Conservation (phyloP, 257 asterid species). For the Orobanche coerulescens region DNA sequence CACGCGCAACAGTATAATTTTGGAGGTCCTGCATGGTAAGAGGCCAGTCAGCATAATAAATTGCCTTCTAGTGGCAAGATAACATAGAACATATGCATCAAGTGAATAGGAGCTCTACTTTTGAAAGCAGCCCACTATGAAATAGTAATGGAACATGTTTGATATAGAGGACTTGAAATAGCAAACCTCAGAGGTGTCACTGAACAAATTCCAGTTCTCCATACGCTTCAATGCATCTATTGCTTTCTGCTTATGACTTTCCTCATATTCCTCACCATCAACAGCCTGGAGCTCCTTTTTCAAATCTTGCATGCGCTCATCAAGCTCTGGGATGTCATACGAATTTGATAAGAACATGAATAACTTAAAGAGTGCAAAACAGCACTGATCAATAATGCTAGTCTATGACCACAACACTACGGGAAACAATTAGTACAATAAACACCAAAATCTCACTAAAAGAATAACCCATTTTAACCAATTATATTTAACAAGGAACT, state of each 20-base stretch:
- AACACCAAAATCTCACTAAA: slow-evolving; percentile 9
- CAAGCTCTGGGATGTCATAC: slow-evolving; percentile 68
- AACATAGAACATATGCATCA: background rate
- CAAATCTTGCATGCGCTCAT: slow-evolving; percentile 95
- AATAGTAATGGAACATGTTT: slow-evolving; percentile 10
- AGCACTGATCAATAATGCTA: background rate
- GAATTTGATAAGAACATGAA: slow-evolving; percentile 15
- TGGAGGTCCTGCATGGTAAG: slow-evolving; percentile 57
- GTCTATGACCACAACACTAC: slow-evolving; percentile 2
- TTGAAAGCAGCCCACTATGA: background rate
- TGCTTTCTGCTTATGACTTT: slow-evolving; percentile 66
- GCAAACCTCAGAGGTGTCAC: slow-evolving; percentile 69
- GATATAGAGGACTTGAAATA: slow-evolving; percentile 12
- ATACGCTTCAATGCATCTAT: slow-evolving; percentile 88
- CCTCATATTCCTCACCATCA: slow-evolving; percentile 81
- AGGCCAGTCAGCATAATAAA: slow-evolving; percentile 17
- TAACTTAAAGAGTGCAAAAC: background rate
- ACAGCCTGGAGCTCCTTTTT: slow-evolving; percentile 74
- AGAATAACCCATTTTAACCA: background rate
- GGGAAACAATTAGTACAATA: background rate
- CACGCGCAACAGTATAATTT: slow-evolving; percentile 96
- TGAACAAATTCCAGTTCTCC: slow-evolving; percentile 96
- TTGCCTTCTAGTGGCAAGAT: slow-evolving; percentile 12
- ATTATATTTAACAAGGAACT: background rate
- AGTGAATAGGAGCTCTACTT: background rate